Evolutionary conservation across 345 rosid species (phyloP), one percentile per base, ranked within the genome.

Genomic region (Viola odorata): DNA sequence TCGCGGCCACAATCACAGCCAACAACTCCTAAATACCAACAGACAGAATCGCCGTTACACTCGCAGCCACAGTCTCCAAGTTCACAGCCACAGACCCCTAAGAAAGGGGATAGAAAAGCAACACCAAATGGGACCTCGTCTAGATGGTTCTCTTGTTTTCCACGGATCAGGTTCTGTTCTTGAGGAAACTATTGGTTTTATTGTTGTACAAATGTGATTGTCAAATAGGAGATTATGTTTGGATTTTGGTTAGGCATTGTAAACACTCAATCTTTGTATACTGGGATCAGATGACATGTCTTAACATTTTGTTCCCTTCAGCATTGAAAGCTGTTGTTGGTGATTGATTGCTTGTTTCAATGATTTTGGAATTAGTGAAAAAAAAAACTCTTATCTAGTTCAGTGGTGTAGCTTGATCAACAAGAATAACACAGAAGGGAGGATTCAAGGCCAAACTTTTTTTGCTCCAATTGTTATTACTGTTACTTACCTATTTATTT

Each of bases 71-170:
- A 72, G 50, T 53, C 56, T 17, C 68, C 66, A 37, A 38, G 62
- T 3, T 50, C 67, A 40, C 55, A 47, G 40, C 37, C 67, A 7
- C n/a, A 40, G 11, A 55, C 14, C 50, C 63, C 52, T 3, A 48
- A 62, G 63, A 10, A 72, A 60, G 32, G 37, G 13, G 8, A 8
- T 14, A 12, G 68, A n/a, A 80, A 78, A 59, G 17, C 68, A 59
- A 53, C 58, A 41, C 49, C 53, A 42, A 50, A 41, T n/a, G 59
- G 39, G 41, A 56, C 32, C 39, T 55, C 39, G 47, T 55, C 10
- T 11, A 60, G 5, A 45, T 37, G 64, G 45, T 16, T 50, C 9
- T 50, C 17, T 41, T 50, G 41, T 50, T 11, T 53, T 11, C 37
- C 41, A 6, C 37, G 57, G 37, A n/a, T n/a, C n/a, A 32, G 40